phyloP scores from a whole-genome alignment of 176 grass and related monocot species.

The Elymus sibiricus region DNA sequence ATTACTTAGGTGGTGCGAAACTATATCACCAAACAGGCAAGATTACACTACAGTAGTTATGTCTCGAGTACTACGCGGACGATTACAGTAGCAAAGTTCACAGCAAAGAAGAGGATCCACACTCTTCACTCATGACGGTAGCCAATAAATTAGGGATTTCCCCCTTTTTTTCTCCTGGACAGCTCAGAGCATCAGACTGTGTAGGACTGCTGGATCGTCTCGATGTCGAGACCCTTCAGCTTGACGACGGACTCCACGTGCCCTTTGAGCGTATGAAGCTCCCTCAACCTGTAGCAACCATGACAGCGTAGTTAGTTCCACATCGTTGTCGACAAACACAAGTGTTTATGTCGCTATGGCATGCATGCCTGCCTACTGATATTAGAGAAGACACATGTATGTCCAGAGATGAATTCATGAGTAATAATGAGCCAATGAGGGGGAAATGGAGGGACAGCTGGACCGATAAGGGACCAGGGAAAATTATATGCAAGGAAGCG shows the following conservation, averaged over 20 bases:
- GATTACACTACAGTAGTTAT: neutral
- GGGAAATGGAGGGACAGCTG: neutral
- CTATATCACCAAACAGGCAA: neutral
- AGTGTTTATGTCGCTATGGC: neutral
- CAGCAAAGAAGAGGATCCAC: slow-evolving; percentile 5
- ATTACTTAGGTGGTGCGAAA: neutral
- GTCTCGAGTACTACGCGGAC: neutral
- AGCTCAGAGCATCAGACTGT: slow-evolving; percentile 46
- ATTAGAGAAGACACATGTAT: neutral
- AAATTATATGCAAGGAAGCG: neutral
- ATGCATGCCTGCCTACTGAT: neutral
- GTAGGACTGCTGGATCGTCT: slow-evolving; percentile 75
- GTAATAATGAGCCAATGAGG: slow-evolving; percentile 5
- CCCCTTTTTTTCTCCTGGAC: neutral
- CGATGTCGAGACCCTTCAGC: slow-evolving; percentile 72
- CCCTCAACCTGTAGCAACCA: slow-evolving; percentile 47
- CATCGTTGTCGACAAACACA: neutral
- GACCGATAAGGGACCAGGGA: neutral
- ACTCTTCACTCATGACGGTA: neutral
- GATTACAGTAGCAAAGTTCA: slow-evolving; percentile 2
- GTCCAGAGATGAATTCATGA: neutral
- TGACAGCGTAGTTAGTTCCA: neutral
- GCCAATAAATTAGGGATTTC: neutral
- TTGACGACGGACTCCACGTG: slow-evolving; percentile 75
- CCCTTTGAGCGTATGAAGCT: slow-evolving; percentile 66